A percentile compares a stretch with the other conserved stretches of the same genome.
Conservation (phyloP, 2,329 filamentous ascomycete species). For the Ceratocystis colombiana region DNA sequence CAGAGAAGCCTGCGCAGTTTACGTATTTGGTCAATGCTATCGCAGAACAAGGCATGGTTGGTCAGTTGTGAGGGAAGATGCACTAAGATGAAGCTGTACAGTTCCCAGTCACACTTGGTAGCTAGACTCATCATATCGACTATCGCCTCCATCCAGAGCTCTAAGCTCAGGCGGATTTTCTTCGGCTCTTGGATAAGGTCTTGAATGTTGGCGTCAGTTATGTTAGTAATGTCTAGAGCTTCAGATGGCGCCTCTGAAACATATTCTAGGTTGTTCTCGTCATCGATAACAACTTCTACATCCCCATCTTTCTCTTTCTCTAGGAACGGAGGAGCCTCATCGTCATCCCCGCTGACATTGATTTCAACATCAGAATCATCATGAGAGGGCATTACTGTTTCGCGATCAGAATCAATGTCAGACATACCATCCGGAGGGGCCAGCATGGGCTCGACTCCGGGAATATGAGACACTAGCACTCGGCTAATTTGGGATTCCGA, state of each 20-base stretch:
- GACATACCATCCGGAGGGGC: constrained; percentile 24
- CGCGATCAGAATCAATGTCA: constrained; percentile 25
- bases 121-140: constrained; percentile 33
- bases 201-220: background rate
- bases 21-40: constrained; percentile 62
- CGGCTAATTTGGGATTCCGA: constrained; percentile 44
- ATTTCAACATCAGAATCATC: constrained; percentile 21
- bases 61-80: constrained; percentile 79
- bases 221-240: constrained; percentile 24
- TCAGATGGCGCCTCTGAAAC: constrained; percentile 28
- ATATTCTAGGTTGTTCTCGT: constrained; percentile 25
- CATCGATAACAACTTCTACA: background rate
- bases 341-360: constrained; percentile 20
- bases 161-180: constrained; percentile 46
- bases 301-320: constrained; percentile 19
- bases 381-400: constrained; percentile 1
- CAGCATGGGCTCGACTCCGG: constrained; percentile 26
- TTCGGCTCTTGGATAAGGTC: background rate
- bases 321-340: constrained; percentile 21
- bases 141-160: constrained; percentile 66
- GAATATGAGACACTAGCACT: constrained; percentile 39
- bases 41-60: constrained; percentile 77
- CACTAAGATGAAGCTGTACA: constrained; percentile 81
- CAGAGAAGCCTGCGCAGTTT: constrained; percentile 67
- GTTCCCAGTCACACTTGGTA: constrained; percentile 61